Percentiles rank a stretch among this genome's conserved stretches.
Conservation (phyloP, 2,329 filamentous ascomycete genomes). For the Colletotrichum simmondsii region DNA sequence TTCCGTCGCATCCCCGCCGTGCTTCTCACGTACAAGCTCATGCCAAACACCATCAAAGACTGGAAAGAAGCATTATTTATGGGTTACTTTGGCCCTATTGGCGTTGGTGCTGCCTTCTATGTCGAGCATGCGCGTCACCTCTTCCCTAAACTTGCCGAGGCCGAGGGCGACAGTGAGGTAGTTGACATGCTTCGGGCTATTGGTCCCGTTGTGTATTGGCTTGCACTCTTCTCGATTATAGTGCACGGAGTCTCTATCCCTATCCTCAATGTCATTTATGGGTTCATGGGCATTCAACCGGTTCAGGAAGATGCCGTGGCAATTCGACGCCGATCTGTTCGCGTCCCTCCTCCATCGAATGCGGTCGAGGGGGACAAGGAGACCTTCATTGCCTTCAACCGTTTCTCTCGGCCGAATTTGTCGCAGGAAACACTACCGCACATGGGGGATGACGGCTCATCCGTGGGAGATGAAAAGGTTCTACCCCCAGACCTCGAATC, state of each 20-base stretch:
- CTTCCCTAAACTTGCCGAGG: slow-evolving; percentile 48
- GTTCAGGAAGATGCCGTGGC: slow-evolving; percentile 54
- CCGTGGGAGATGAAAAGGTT: slow-evolving; percentile 10
- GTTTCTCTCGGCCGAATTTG: slow-evolving; percentile 53
- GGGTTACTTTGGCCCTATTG: slow-evolving; percentile 81
- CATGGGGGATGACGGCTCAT: slow-evolving; percentile 4
- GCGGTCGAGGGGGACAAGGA: slow-evolving; percentile 49
- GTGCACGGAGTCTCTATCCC: slow-evolving; percentile 62
- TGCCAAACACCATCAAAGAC: slow-evolving; percentile 61
- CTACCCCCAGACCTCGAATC: slow-evolving; percentile 16
- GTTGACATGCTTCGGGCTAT: slow-evolving; percentile 49
- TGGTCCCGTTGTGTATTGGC: slow-evolving; percentile 53
- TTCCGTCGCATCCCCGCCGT: slow-evolving; percentile 69
- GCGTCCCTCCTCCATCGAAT: slow-evolving; percentile 50
- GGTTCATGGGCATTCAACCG: slow-evolving; percentile 49
- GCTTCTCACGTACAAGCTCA: slow-evolving; percentile 63
- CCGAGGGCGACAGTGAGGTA: slow-evolving; percentile 46
- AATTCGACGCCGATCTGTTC: slow-evolving; percentile 49
- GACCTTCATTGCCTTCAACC: slow-evolving; percentile 58
- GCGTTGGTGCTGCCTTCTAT: slow-evolving; percentile 82
- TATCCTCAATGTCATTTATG: slow-evolving; percentile 51
- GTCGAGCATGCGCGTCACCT: slow-evolving; percentile 61
- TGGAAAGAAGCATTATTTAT: slow-evolving; percentile 71
- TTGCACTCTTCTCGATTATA: slow-evolving; percentile 54
- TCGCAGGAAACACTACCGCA: slow-evolving; percentile 5